These are phyloP conservation scores for Pelargonium fulgidum DNA, from an alignment of 441 rosid species.

Conservation along the genomic window DNA sequence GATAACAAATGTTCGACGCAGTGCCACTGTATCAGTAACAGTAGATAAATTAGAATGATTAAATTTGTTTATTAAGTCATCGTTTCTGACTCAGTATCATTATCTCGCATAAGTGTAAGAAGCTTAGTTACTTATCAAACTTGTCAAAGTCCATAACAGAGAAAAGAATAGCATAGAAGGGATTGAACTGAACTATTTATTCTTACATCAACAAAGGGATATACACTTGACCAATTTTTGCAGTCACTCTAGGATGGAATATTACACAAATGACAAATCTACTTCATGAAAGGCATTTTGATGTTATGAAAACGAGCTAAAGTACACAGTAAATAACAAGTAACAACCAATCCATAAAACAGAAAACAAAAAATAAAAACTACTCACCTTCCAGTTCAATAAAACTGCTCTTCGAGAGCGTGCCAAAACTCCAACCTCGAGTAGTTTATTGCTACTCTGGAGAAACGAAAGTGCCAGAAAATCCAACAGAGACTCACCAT, in stretches of 20 bases:
- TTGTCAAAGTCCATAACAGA: neutral
- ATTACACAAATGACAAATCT: slow-evolving; percentile 3
- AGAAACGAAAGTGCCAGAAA: slow-evolving; percentile 57
- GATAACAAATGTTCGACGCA: slow-evolving; percentile 74
- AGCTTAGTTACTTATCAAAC: neutral
- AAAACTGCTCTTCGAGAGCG: slow-evolving; percentile 74
- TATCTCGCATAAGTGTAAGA: slow-evolving; percentile 6
- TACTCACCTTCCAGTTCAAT: slow-evolving; percentile 79
- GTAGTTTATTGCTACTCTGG: slow-evolving; percentile 63
- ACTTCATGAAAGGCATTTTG: neutral
- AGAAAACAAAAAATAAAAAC: neutral
- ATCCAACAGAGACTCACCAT: slow-evolving; percentile 53
- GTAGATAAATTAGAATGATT: slow-evolving; percentile 18
- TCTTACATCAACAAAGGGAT: neutral
- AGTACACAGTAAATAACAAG: slow-evolving; percentile 6
- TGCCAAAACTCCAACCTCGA: slow-evolving; percentile 58
- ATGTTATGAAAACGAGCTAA: slow-evolving; percentile 1
- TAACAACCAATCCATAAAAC: neutral
- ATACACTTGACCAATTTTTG: neutral
- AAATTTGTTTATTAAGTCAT: neutral
- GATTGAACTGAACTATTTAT: neutral
- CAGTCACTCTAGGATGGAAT: neutral
- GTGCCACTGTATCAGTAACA: slow-evolving; percentile 62
- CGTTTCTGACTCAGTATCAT: neutral
- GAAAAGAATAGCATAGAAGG: neutral